phyloP scores from a whole-genome alignment of 2,329 filamentous ascomycete genomes.

The Leptoxyphium fumago region DNA sequence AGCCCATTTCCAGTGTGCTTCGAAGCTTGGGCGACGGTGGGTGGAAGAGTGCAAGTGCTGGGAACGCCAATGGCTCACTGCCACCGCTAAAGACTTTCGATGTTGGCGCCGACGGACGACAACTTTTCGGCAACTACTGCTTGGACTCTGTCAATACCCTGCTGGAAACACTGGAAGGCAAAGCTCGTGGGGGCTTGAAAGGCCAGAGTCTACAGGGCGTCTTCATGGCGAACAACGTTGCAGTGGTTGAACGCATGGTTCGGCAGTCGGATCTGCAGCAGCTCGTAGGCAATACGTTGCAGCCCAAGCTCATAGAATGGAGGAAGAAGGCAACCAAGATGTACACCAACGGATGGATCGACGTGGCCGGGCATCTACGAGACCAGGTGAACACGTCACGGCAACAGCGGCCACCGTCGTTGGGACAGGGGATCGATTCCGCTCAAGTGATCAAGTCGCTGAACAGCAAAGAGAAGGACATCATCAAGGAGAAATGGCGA shows the following conservation, averaged over 20 bases:
- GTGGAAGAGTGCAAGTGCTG: constrained; percentile 49
- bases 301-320: constrained; percentile 58
- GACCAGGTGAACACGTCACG: constrained; percentile 88
- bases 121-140: constrained; percentile 82
- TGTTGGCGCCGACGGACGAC: constrained; percentile 71
- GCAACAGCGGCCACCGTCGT: constrained; percentile 53
- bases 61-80: constrained; percentile 39
- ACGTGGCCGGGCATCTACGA: constrained; percentile 69
- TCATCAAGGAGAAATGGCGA: constrained; percentile 90
- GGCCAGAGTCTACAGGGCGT: constrained; percentile 69
- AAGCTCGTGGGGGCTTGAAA: constrained; percentile 57
- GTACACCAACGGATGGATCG: constrained; percentile 80
- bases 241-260: constrained; percentile 73
- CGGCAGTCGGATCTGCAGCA: constrained; percentile 62
- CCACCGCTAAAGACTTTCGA: constrained; percentile 69
- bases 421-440: constrained; percentile 53
- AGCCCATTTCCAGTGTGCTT: constrained; percentile 77
- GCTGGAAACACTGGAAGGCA: constrained; percentile 59
- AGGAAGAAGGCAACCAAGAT: constrained; percentile 70
- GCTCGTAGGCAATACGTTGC: constrained; percentile 41
- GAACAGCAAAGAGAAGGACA: constrained; percentile 82
- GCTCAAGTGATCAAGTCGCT: constrained; percentile 71
- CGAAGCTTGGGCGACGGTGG: constrained; percentile 85
- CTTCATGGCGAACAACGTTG: constrained; percentile 78
- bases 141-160: constrained; percentile 76